Percentiles rank a stretch among this genome's conserved stretches.
Evolutionary conservation across 2,329 filamentous ascomycete genomes (phyloP).

Genomic region (Cladophialophora yegresii): DNA sequence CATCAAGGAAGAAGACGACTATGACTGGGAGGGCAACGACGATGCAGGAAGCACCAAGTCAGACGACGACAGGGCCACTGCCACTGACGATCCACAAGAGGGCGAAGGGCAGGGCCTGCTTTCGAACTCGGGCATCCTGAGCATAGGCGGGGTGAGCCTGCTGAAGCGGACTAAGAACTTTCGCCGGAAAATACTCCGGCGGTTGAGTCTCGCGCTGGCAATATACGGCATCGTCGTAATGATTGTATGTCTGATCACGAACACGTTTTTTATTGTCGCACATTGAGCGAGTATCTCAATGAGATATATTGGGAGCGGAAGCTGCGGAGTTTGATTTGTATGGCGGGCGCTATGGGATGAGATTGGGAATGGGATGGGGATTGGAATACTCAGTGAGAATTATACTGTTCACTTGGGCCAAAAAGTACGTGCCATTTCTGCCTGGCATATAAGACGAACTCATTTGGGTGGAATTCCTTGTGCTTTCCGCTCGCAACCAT

Average conservation of each 20-base stretch:
- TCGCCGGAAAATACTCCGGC: conserved; percentile 66
- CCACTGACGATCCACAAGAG: conserved; percentile 54
- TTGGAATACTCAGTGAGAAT: too few species aligned
- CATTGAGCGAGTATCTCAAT: conserved; percentile 50
- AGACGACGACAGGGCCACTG: conserved; percentile 45
- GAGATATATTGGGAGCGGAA: neutral
- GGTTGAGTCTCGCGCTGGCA: conserved; percentile 71
- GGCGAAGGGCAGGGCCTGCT: conserved; percentile 40
- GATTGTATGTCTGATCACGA: conserved; percentile 81
- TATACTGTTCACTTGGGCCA: too few species aligned
- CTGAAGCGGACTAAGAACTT: conserved; percentile 57
- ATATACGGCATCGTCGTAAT: conserved; percentile 87
- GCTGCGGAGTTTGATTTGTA: neutral
- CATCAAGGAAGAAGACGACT: conserved; percentile 84
- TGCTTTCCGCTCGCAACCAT: neutral
- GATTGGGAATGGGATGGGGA: neutral
- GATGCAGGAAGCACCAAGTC: conserved; percentile 38
- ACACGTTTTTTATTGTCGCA: conserved; percentile 72
- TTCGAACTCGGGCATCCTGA: conserved; percentile 50
- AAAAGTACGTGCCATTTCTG: too few species aligned
- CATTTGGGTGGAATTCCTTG: too few species aligned
- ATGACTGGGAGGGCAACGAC: conserved; percentile 57
- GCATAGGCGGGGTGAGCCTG: conserved; percentile 55
- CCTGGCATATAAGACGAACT: too few species aligned
- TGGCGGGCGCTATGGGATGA: neutral